These are phyloP conservation scores for Hypoxylon fuscum DNA, from an alignment of 495 filamentous ascomycete genomes.

Conservation along the genomic window DNA sequence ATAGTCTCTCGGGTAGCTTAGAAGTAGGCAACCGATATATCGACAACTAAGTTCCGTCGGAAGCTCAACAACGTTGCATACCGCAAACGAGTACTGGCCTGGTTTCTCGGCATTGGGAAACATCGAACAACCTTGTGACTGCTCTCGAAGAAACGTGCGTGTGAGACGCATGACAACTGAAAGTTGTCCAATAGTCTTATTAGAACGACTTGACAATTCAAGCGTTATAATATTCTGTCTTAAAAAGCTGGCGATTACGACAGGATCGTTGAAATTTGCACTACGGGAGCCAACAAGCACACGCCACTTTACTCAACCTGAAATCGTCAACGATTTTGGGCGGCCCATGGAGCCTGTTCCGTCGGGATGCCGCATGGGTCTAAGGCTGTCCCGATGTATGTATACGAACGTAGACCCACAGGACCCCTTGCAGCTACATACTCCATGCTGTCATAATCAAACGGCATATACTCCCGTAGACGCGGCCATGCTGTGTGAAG, in stretches of 20 bases:
- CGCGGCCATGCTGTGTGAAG: background rate
- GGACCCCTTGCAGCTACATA: slow-evolving; percentile 9
- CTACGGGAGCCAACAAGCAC: slow-evolving; percentile 7
- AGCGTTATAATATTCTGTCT: slow-evolving; percentile 27
- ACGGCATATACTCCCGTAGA: slow-evolving; percentile 6
- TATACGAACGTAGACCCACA: slow-evolving; percentile 31
- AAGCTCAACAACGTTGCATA: slow-evolving; percentile 15
- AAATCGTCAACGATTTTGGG: slow-evolving; percentile 12
- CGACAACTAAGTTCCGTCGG: slow-evolving; percentile 11
- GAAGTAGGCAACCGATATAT: slow-evolving; percentile 29
- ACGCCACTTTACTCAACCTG: slow-evolving; percentile 12
- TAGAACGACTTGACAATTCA: slow-evolving; percentile 1
- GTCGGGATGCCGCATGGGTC: slow-evolving; percentile 35
- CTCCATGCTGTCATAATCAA: slow-evolving; percentile 25
- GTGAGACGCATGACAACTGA: slow-evolving; percentile 16
- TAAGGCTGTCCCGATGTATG: slow-evolving; percentile 14
- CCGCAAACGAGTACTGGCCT: slow-evolving; percentile 7
- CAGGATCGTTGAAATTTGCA: slow-evolving; percentile 17
- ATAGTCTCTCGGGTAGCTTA: slow-evolving; percentile 1
- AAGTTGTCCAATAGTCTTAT: slow-evolving; percentile 16
- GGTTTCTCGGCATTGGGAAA: background rate
- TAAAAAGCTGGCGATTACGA: slow-evolving; percentile 19
- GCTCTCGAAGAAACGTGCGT: slow-evolving; percentile 25
- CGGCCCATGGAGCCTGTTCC: slow-evolving; percentile 20
- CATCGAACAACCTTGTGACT: slow-evolving; percentile 31